These are phyloP conservation scores for Puccinia novopanici DNA, from an alignment of 1,284 basidiomycete genomes.

Conservation along the genomic window DNA sequence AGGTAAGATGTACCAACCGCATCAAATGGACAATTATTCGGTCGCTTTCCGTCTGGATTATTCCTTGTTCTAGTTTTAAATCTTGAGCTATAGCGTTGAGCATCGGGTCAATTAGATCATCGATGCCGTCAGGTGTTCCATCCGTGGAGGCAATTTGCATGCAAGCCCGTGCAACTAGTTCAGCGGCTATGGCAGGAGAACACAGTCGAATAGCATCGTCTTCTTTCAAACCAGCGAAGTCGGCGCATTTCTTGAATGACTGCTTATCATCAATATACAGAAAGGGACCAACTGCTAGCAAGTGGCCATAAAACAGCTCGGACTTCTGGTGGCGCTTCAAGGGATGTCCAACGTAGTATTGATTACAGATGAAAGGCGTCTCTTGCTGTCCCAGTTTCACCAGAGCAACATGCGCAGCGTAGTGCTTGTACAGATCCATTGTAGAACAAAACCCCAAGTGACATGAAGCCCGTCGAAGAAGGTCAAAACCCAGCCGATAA, in stretches of 20 bases:
- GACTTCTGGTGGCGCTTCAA: conserved; percentile 70
- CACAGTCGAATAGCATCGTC: conserved; percentile 29
- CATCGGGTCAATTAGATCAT: conserved; percentile 15
- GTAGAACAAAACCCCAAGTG: conserved; percentile 71
- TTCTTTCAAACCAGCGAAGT: conserved; percentile 20
- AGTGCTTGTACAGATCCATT: conserved; percentile 73
- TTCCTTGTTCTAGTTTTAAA: conserved; percentile 25
- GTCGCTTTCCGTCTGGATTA: conserved; percentile 36
- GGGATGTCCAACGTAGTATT: conserved; percentile 61
- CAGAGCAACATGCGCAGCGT: conserved; percentile 70
- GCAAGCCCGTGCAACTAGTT: conserved; percentile 45
- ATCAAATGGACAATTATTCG: conserved; percentile 36
- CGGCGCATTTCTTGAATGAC: conserved; percentile 27
- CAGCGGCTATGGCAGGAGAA: conserved; percentile 31
- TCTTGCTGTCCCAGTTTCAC: conserved; percentile 5
- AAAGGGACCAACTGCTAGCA: conserved; percentile 55
- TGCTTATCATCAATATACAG: conserved; percentile 27
- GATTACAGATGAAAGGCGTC: conserved; percentile 52
- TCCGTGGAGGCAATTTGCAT: neutral
- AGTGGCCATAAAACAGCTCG: conserved; percentile 71
- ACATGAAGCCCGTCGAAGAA: conserved; percentile 68
- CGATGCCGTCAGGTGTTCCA: neutral
- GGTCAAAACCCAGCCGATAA: conserved; percentile 67
- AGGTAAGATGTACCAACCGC: neutral
- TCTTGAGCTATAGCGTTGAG: conserved; percentile 3